Evolutionary conservation across 2,329 filamentous ascomycete genomes (phyloP), one percentile per base, ranked within the genome.

Genomic region (Furcasterigmium sp.): DNA sequence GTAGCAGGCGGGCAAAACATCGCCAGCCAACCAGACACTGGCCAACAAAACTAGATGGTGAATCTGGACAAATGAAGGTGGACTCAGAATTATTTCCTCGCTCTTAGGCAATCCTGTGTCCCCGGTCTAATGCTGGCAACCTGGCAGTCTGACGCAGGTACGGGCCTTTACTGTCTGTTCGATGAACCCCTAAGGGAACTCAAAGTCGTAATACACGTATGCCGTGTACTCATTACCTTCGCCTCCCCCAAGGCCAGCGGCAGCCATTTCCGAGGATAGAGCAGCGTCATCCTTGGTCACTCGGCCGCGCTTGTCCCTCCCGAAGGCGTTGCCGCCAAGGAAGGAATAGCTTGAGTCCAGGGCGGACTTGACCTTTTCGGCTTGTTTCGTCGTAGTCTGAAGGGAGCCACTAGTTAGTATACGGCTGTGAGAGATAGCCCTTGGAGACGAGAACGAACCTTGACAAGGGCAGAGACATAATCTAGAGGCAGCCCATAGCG

Each of bases 171-270:
- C 23, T 26, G 23, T 11, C 23, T 7, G 23, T 7, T 11, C 23
- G 11, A 11, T 7, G 7, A 11, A 35, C n/a, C 32, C 29, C 39
- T 51, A 72, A 25, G 74, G 73, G 45, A 97, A 82, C 60, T 93
- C 87, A 61, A 97, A 87, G 62, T 95, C 88, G 68, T 97, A 98
- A 72, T 91, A 96, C 60, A 97, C 93, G 67, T 94, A 98, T 32
- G 93, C 85, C 47, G 89, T 93, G 70, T 97, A 98, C 63, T 96
- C 90, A 53, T 79, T 75, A 42, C 83, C 84, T 46, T 90, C 87
- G 15, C 80, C 81, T 34, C 79, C 77, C 19, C 73, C 75, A 39
- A 84, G 62, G 20, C 81, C 85, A 4, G 84, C 84, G 3, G 85
- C 84, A 32, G 89, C 87, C 78, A 96, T 87, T 54, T 97, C 91